A percentile compares a stretch with the other conserved stretches of the same genome.
Evolutionary conservation across 768 basidiomycete genomes (phyloP).

Genomic region (Filobasidium wieringae): DNA sequence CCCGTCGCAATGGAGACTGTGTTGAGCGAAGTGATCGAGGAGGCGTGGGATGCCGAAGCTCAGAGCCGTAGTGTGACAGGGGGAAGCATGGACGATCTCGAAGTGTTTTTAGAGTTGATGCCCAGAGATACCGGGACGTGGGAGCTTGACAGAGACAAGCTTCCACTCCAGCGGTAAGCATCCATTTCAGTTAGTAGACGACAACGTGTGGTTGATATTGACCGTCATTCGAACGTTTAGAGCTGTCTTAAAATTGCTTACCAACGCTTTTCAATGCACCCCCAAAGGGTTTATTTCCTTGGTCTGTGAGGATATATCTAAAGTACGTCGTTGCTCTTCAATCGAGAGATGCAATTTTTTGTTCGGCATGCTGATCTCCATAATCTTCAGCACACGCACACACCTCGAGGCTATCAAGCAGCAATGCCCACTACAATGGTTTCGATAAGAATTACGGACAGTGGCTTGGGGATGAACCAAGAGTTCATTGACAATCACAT

Average conservation of each 20-base stretch:
- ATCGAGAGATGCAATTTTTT: too few species aligned
- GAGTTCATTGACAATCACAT: conserved; percentile 28
- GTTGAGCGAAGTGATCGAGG: conserved; percentile 20
- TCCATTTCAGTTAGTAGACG: neutral
- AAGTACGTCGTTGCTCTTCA: too few species aligned
- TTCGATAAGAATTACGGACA: conserved; percentile 31
- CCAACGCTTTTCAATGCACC: conserved; percentile 33
- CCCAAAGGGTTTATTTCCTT: conserved; percentile 29
- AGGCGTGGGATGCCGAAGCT: conserved; percentile 22
- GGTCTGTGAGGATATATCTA: conserved; percentile 30
- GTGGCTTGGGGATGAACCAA: conserved; percentile 31
- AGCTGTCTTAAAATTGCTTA: conserved; percentile 28
- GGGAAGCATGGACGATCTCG: conserved; percentile 24
- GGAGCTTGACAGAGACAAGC: conserved; percentile 23
- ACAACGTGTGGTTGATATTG: neutral
- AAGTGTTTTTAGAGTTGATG: conserved; percentile 31
- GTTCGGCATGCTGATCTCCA: too few species aligned
- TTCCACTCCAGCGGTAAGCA: conserved; percentile 22
- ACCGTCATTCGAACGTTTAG: conserved; percentile 5
- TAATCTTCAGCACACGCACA: conserved; percentile 15
- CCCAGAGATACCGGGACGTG: conserved; percentile 29
- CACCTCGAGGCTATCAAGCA: conserved; percentile 30
- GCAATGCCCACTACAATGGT: conserved; percentile 24
- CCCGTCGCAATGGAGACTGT: conserved; percentile 19
- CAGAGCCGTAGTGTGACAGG: conserved; percentile 21